A percentile compares a stretch with the other conserved stretches of the same genome.
Conservation (phyloP, 1,284 basidiomycete genomes). For the Paramarasmius palmivorus region DNA sequence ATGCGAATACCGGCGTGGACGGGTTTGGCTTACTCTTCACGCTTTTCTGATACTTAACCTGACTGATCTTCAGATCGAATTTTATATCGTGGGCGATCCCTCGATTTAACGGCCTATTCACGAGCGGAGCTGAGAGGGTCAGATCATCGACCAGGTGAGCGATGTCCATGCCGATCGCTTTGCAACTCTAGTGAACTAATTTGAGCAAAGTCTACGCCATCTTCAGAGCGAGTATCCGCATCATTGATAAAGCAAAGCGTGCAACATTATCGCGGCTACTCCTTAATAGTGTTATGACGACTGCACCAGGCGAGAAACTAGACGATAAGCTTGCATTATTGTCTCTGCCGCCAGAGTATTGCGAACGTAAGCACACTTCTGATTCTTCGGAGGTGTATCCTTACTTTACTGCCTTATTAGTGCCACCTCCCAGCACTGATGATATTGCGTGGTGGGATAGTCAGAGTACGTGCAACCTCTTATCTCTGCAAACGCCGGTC, state of each 20-base stretch:
- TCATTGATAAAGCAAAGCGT: constrained; percentile 78
- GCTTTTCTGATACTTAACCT: not conserved
- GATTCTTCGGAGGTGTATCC: constrained; percentile 1
- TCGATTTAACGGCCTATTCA: constrained; percentile 68
- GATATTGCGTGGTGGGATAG: constrained; percentile 76
- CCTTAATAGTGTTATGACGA: constrained; percentile 60
- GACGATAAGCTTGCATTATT: constrained; percentile 69
- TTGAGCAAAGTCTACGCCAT: constrained; percentile 72
- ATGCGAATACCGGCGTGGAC: constrained; percentile 97
- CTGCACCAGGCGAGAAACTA: constrained; percentile 62
- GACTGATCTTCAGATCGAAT: constrained; percentile 73
- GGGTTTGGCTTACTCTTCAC: constrained; percentile 46
- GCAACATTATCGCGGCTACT: constrained; percentile 70
- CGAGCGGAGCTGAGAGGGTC: constrained; percentile 85
- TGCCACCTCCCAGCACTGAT: constrained; percentile 80
- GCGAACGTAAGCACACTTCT: constrained; percentile 30
- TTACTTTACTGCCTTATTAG: constrained; percentile 32
- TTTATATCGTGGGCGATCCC: constrained; percentile 72
- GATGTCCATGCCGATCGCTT: not conserved
- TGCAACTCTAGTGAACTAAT: not conserved
- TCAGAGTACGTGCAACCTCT: constrained; percentile 61
- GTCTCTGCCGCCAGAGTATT: constrained; percentile 34
- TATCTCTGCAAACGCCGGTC: too few species aligned
- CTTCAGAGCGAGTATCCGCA: constrained; percentile 76
- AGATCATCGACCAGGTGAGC: constrained; percentile 88